Evolutionary conservation across 345 rosid species (phyloP).

Genomic region (Fremontodendron californicum): DNA sequence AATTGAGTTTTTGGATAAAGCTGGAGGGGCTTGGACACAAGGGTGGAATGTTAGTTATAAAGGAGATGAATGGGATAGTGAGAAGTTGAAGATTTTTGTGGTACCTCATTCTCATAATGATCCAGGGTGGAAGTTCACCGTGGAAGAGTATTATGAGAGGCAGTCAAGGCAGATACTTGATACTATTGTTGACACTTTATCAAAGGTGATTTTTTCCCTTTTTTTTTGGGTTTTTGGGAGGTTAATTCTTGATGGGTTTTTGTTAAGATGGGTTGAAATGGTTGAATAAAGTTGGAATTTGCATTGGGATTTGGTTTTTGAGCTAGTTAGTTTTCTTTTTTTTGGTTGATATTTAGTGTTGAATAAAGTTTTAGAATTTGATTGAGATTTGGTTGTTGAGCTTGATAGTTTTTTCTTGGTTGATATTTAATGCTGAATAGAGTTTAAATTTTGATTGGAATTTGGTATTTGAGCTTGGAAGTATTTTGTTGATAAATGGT

Average conservation of each 20-base stretch:
- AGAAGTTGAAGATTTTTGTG: constrained; percentile 80
- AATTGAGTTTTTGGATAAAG: constrained; percentile 75
- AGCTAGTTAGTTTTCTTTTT: background rate
- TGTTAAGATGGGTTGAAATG: background rate
- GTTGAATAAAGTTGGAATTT: background rate
- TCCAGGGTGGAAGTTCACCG: constrained; percentile 98
- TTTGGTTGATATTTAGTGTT: background rate
- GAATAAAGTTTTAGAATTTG: background rate
- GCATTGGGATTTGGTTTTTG: background rate
- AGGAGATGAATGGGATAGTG: constrained; percentile 84
- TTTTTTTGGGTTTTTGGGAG: background rate
- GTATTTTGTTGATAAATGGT: background rate
- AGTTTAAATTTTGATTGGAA: background rate
- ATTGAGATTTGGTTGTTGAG: background rate
- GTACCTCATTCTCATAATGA: constrained; percentile 98
- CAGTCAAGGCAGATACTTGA: constrained; percentile 83
- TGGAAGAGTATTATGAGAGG: constrained; percentile 87
- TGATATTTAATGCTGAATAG: background rate
- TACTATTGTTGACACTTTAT: constrained; percentile 75
- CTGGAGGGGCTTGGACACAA: constrained; percentile 97
- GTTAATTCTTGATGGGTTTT: background rate
- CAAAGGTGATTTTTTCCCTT: constrained; percentile 47
- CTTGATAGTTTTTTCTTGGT: background rate
- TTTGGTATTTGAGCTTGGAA: background rate
- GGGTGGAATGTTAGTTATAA: constrained; percentile 80